phyloP scores from a whole-genome alignment of 2,329 filamentous ascomycete species.

The Penicillium sp. region DNA sequence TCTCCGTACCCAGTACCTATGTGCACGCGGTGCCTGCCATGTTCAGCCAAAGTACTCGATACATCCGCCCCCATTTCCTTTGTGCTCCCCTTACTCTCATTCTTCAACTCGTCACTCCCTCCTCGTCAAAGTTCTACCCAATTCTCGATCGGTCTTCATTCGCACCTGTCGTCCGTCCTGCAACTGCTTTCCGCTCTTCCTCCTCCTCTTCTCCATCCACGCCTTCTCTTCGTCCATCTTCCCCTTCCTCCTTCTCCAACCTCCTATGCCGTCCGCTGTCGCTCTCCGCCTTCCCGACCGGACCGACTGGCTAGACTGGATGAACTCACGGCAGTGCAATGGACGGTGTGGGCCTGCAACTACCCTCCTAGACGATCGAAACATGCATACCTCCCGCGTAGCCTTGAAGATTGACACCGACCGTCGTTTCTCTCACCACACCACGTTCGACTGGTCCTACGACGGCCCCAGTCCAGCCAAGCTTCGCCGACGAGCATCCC shows the following conservation, averaged over 20 bases:
- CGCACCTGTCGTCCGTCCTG: neutral
- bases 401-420: constrained; percentile 25
- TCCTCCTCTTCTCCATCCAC: neutral
- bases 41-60: constrained; percentile 13
- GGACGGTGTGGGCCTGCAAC: constrained; percentile 31
- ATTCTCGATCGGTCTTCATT: neutral
- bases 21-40: neutral
- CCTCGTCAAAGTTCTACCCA: neutral
- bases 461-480: constrained; percentile 25
- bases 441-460: constrained; percentile 15
- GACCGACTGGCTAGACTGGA: constrained; percentile 35
- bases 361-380: constrained; percentile 28
- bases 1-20: constrained; percentile 17
- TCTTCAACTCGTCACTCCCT: constrained; percentile 13
- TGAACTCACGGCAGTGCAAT: constrained; percentile 37
- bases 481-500: constrained; percentile 40
- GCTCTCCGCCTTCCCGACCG: constrained; percentile 18
- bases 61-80: constrained; percentile 10
- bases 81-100: constrained; percentile 25
- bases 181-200: constrained; percentile 7
- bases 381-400: constrained; percentile 33
- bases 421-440: constrained; percentile 26
- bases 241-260: constrained; percentile 3
- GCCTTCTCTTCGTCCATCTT: constrained; percentile 3
- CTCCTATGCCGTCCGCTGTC: constrained; percentile 21